phyloP scores from a whole-genome alignment of 345 rosid species.

The Geranium brycei region DNA sequence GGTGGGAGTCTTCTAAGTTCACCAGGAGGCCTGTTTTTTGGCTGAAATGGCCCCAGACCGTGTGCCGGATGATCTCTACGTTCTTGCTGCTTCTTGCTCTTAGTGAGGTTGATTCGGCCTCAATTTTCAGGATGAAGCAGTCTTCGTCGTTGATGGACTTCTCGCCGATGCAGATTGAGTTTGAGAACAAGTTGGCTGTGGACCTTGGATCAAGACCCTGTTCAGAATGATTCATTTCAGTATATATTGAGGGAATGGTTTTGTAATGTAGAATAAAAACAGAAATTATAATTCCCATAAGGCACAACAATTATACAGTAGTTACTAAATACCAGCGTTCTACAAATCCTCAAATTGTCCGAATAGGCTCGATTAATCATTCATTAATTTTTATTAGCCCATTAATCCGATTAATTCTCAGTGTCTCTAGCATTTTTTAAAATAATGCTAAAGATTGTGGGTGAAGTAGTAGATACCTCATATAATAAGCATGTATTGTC shows the following conservation, averaged over 20 bases:
- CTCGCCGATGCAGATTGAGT: conserved; percentile 65
- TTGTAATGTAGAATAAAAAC: background rate
- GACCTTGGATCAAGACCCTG: conserved; percentile 92
- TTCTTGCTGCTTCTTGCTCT: conserved; percentile 56
- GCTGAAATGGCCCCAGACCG: conserved; percentile 84
- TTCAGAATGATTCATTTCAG: background rate
- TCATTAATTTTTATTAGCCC: no score
- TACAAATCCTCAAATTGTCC: no score
- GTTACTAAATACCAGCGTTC: no score
- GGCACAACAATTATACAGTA: no score
- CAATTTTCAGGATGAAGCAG: conserved; percentile 68
- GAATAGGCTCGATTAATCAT: no score
- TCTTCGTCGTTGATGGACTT: conserved; percentile 51
- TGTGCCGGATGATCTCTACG: conserved; percentile 66
- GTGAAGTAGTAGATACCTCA: no score
- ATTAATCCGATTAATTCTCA: no score
- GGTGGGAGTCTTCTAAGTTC: conserved; percentile 71
- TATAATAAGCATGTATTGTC: no score
- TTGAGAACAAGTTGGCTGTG: conserved; percentile 55
- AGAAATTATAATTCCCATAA: no score
- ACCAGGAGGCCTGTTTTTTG: conserved; percentile 76
- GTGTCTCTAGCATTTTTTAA: no score
- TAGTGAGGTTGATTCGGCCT: conserved; percentile 42
- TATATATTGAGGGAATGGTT: background rate
- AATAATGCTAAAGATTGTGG: no score